These are phyloP conservation scores for Phytophthora idaei DNA, from an alignment of 352 stramenopile species.

Conservation along the genomic window DNA sequence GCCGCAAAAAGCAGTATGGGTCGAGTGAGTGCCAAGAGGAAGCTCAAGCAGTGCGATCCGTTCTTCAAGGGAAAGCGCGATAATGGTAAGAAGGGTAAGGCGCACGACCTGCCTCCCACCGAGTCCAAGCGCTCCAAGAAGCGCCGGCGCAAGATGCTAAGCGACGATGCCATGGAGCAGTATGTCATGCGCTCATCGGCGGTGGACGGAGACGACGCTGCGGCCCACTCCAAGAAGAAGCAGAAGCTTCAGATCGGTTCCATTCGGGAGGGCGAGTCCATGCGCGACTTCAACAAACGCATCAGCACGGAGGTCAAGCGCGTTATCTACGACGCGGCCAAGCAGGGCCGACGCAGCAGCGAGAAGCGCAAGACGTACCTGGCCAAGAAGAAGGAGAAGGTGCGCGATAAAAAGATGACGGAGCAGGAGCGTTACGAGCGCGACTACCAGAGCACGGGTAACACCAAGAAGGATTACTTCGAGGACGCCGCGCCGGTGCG, in stretches of 20 bases:
- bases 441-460: slow-evolving; percentile 73
- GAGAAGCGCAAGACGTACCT: slow-evolving; percentile 84
- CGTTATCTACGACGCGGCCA: slow-evolving; percentile 85
- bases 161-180: slow-evolving; percentile 67
- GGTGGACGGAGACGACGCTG: slow-evolving; percentile 36
- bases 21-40: slow-evolving; percentile 75
- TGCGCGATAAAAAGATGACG: slow-evolving; percentile 72
- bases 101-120: slow-evolving; percentile 69
- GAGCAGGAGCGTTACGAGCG: slow-evolving; percentile 83
- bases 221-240: slow-evolving; percentile 39
- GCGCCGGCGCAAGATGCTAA: slow-evolving; percentile 66
- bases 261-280: slow-evolving; percentile 72
- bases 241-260: slow-evolving; percentile 58
- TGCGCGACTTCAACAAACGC: slow-evolving; percentile 87
- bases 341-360: slow-evolving; percentile 70
- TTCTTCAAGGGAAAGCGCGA: slow-evolving; percentile 86
- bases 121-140: slow-evolving; percentile 85
- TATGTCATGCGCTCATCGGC: slow-evolving; percentile 63
- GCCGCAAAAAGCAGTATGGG: slow-evolving; percentile 45
- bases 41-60: slow-evolving; percentile 87
- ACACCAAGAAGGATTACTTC: slow-evolving; percentile 78
- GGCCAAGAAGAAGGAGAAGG: slow-evolving; percentile 81
- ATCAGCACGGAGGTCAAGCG: slow-evolving; percentile 85
- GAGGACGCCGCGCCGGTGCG: slow-evolving; percentile 59
- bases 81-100: slow-evolving; percentile 73